Base-by-base conservation (phyloP, 2,329 filamentous ascomycete species). In the Beauveria sp. region DNA sequence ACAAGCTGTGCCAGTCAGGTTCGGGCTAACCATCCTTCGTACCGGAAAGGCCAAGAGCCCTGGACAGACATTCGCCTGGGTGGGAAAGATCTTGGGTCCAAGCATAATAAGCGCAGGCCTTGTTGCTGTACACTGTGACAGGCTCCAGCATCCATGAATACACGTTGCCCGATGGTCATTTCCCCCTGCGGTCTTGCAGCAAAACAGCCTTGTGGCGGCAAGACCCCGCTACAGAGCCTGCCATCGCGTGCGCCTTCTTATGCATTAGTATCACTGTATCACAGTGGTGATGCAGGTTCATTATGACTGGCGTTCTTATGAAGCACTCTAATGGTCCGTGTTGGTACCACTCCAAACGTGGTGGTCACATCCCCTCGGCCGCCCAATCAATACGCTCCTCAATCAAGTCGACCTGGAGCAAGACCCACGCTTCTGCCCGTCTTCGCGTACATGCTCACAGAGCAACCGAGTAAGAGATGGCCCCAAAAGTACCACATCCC, bases 401-500 rank as follows among this genome's bases (percentile, higher is more conserved):
- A 40, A 60, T 60, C 49, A 34, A 24, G 24, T 38, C 58, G 49
- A 20, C 22, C 40, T 46, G 42, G 58, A 61, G 50, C 48, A 40
- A 52, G 50, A 60, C 59, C 59, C 59, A 60, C 57, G 57, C 48
- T 42, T 8, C 14, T 46, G 38, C 49, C 24, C 18, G 38, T 50
- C 48, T 53, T 24, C 38, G 16, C 26, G 58, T 54, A 28, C 34
- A 16, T 38, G 58, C 49, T 54, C 24, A 59, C 46, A 20, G n/a
- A 60, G 56, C 56, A 26, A 49, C 22, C 22, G 18, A 61, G 28
- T 26, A 22, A 55, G 42, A 34, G 46, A 43, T 26, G 20, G 31
- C 18, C 31, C 45, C 60, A 53, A 61, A 61, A 61, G 51, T 53
- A 40, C 60, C 28, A 34, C 43, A 24, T 42, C 52, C 31, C 43